These are phyloP conservation scores for Fragaria iinumae DNA, from an alignment of 306 rosid species.

Conservation along the genomic window DNA sequence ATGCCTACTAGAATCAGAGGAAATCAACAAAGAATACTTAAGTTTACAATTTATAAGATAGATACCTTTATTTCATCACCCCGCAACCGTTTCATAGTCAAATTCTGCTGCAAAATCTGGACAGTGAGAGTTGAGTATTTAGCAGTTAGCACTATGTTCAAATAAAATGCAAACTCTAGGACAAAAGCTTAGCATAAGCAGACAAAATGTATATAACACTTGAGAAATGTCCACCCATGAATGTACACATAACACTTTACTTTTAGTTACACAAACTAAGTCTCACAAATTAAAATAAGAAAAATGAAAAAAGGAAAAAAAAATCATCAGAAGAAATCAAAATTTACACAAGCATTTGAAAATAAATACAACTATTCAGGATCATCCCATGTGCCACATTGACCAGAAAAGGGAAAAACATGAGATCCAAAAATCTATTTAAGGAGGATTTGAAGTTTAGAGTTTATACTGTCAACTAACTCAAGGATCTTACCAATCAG, in stretches of 20 bases:
- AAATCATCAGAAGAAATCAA: background rate
- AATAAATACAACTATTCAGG: background rate
- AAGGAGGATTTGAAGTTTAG: background rate
- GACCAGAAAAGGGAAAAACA: background rate
- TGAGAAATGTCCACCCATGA: background rate
- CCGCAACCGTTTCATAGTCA: slow-evolving; percentile 79
- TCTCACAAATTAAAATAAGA: background rate
- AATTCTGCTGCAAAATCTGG: slow-evolving; percentile 77
- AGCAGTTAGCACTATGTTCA: background rate
- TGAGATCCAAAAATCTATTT: background rate
- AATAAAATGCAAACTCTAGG: background rate
- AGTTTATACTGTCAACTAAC: background rate
- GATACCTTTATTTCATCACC: slow-evolving; percentile 89
- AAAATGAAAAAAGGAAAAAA: background rate
- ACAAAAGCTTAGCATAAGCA: background rate
- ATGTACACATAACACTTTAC: background rate
- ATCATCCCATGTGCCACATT: background rate
- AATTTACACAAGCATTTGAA: background rate
- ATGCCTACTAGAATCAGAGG: background rate
- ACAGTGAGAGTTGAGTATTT: slow-evolving; percentile 22
- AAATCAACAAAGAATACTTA: background rate
- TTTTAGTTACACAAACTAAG: background rate
- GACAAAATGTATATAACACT: background rate
- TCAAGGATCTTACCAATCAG: background rate
- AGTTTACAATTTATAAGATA: background rate